Percentiles rank a stretch among this genome's conserved stretches.
Conservation (phyloP, 805 yeast genomes). For the Lipomyces spencermartinsiae region DNA sequence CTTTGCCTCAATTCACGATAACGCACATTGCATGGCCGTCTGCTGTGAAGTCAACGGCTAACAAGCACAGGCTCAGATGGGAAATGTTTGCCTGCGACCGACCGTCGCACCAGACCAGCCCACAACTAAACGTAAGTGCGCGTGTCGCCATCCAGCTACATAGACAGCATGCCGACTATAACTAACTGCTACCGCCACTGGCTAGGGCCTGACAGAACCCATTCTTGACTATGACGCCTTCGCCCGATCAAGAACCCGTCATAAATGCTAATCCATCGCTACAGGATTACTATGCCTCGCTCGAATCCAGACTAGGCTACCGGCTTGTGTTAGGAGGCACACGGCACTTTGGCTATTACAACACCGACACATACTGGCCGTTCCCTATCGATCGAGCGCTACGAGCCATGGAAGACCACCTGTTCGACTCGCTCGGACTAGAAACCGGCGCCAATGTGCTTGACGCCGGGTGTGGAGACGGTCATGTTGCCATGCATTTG, state of each 20-base stretch:
- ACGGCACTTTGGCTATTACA: constrained; percentile 4
- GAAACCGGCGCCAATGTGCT: constrained; percentile 1
- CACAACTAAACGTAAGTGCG: neutral
- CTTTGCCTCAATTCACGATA: too few species aligned
- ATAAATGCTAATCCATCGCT: constrained; percentile 1
- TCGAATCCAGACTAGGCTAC: constrained; percentile 4
- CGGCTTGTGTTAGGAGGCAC: neutral
- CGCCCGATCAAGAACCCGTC: neutral
- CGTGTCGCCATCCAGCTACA: neutral
- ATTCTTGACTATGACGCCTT: neutral
- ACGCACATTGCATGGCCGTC: too few species aligned
- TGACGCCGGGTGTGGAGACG: constrained; percentile 6
- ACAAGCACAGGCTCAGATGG: too few species aligned
- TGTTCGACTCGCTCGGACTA: constrained; percentile 1
- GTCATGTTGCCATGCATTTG: constrained; percentile 7
- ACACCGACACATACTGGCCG: constrained; percentile 1
- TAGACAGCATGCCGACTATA: neutral
- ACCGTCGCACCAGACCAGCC: neutral
- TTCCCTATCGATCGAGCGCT: neutral
- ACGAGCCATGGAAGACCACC: constrained; percentile 5
- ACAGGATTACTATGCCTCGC: neutral
- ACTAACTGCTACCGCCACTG: neutral
- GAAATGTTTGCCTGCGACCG: neutral
- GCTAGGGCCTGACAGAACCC: neutral
- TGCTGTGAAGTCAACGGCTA: too few species aligned